Evolutionary conservation across 495 filamentous ascomycete genomes (phyloP), one percentile per base, ranked within the genome.

Genomic region (Jackrogersella minutella): DNA sequence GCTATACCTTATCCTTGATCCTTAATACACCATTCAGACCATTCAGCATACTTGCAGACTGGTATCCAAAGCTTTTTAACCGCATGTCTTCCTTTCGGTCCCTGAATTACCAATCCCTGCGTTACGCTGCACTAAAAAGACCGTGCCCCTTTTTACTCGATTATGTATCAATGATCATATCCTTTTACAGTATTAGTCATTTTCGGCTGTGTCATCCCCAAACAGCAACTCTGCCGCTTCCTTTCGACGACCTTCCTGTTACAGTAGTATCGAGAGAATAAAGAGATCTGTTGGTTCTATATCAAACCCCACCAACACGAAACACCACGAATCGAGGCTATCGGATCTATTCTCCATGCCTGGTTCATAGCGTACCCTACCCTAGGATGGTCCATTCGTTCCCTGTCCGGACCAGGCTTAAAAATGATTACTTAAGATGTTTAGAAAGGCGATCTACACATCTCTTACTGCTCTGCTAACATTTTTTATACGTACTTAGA

Each of bases 211-310:
- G 60, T 64, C 56, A 40, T 47, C 60, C 60, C 55, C 50, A 69
- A 66, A 69, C 60, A 64, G 66, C 50, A 66, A 60, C 62, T 70
- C 46, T 59, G 36, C 67, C 67, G 67, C 62, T 46, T 57, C 52
- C 56, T 70, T 11, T 44, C 37, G 31, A 43, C 46, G 34, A 70
- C 67, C 67, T 70, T 70, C 67, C 67, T 62, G 51, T 66, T 70
- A 58, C 34, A 53, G 62, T 50, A 44, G n/a, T 37, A 53, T 60
- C 36, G 14, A 19, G 33, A 22, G 13, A 26, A 56, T 22, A 39
- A 49, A 56, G 34, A 56, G 50, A 55, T 41, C 50, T 50, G 36
- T 41, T 21, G 49, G 39, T 39, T 53, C 26, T 62, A 52, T 54
- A 52, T 22, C 41, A 37, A 40, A 50, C 63, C 33, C 66, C 66